phyloP scores from a whole-genome alignment of 495 filamentous ascomycete species.

The Beverwykella pulmonaria region DNA sequence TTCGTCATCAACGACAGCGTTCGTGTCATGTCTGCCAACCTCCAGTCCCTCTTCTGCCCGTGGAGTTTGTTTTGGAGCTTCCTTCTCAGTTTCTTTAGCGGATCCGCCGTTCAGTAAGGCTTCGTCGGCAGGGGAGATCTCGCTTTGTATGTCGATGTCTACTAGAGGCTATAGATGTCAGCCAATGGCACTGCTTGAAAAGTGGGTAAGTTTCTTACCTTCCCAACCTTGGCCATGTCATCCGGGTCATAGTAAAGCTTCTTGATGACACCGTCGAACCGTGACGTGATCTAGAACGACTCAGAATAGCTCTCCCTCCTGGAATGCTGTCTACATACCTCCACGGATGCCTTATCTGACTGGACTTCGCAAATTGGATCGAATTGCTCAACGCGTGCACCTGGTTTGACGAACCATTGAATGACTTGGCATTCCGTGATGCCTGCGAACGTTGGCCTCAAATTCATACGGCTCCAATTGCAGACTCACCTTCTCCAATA shows the following conservation, averaged over 20 bases:
- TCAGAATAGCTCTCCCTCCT: neutral
- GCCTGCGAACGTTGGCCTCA: conserved; percentile 53
- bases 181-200: neutral
- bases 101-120: conserved; percentile 46
- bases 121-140: conserved; percentile 60
- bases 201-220: conserved; percentile 30
- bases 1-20: conserved; percentile 11
- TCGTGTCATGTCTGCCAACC: conserved; percentile 35
- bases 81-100: conserved; percentile 20
- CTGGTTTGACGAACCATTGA: conserved; percentile 98
- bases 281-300: conserved; percentile 74
- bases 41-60: conserved; percentile 41
- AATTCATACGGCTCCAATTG: neutral
- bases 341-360: conserved; percentile 97
- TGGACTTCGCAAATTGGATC: conserved; percentile 97
- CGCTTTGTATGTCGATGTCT: conserved; percentile 73
- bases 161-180: conserved; percentile 60
- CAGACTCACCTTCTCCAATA: conserved; percentile 83
- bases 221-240: conserved; percentile 93
- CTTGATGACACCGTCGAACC: conserved; percentile 93
- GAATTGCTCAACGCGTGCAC: conserved; percentile 95
- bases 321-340: conserved; percentile 52
- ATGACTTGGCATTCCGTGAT: conserved; percentile 98
- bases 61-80: conserved; percentile 11
- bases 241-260: conserved; percentile 94